Conservation (phyloP, 441 rosid species). For the Pelargonium myrrhifolium region DNA sequence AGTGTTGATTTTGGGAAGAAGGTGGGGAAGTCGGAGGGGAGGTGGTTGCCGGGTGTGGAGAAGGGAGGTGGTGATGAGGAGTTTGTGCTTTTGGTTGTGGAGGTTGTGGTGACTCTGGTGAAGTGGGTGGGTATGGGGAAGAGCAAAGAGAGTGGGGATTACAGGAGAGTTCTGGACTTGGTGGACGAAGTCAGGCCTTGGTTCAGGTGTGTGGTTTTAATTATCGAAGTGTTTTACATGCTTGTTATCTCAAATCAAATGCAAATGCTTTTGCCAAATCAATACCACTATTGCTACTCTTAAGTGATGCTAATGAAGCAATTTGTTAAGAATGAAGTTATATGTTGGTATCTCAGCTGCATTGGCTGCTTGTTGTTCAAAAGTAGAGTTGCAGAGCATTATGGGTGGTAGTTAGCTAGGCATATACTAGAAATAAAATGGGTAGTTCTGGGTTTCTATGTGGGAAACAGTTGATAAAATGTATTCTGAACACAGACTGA, state of each 20-base stretch:
- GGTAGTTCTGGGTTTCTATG: background rate
- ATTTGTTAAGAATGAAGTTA: background rate
- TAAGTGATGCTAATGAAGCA: background rate
- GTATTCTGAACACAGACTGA: background rate
- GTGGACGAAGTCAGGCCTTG: conserved; percentile 60
- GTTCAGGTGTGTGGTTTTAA: conserved; percentile 41
- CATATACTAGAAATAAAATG: no score
- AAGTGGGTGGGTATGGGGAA: conserved; percentile 43
- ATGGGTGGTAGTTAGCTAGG: background rate
- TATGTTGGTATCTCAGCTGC: background rate
- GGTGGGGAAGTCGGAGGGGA: background rate
- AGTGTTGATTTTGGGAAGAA: conserved; percentile 20
- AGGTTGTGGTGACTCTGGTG: conserved; percentile 43
- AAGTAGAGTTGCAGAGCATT: background rate
- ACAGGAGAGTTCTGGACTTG: conserved; percentile 35
- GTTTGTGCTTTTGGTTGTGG: conserved; percentile 44
- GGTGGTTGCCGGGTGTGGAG: conserved; percentile 35
- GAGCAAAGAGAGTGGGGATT: conserved; percentile 36
- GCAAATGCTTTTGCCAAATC: background rate
- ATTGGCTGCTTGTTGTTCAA: background rate
- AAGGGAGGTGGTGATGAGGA: conserved; percentile 35
- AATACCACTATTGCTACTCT: background rate
- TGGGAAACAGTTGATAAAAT: background rate
- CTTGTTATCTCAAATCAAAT: background rate
- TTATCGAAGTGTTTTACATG: background rate